A percentile compares a stretch with the other conserved stretches of the same genome.
These are phyloP conservation scores for Penicillium angulare DNA, from an alignment of 495 filamentous ascomycete genomes.

Conservation along the genomic window DNA sequence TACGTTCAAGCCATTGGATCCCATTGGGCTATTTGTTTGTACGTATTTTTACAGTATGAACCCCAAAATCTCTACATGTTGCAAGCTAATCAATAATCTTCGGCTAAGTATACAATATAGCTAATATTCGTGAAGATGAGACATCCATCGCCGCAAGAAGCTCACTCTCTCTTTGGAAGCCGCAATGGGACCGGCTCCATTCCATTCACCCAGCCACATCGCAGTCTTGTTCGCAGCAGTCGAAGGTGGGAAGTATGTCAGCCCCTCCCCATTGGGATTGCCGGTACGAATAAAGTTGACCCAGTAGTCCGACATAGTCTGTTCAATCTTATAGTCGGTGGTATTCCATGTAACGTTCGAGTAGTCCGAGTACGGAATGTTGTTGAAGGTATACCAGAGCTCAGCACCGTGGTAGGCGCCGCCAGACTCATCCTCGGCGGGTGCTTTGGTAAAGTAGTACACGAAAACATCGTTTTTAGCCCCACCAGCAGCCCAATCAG, in stretches of 20 bases:
- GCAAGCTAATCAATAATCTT: too few species aligned
- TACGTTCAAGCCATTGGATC: too few species aligned
- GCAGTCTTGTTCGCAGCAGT: neutral
- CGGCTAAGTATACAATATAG: too few species aligned
- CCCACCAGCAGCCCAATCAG: slow-evolving; percentile 11
- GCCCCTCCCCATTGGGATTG: neutral
- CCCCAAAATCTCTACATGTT: too few species aligned
- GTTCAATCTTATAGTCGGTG: neutral
- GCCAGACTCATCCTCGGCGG: slow-evolving; percentile 4
- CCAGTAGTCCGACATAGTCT: neutral
- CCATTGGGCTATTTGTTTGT: too few species aligned
- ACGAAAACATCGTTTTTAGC: slow-evolving; percentile 14
- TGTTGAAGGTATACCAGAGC: slow-evolving; percentile 20
- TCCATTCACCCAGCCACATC: neutral
- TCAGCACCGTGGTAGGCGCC: slow-evolving; percentile 18
- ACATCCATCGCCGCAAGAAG: neutral
- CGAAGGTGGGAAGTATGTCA: neutral
- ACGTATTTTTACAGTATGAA: too few species aligned
- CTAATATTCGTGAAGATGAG: neutral
- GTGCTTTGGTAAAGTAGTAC: slow-evolving; percentile 12
- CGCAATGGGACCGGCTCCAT: neutral
- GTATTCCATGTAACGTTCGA: slow-evolving; percentile 15
- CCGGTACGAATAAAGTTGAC: neutral
- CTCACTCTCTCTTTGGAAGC: neutral
- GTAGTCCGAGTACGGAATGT: slow-evolving; percentile 19